Evolutionary conservation across 2,329 filamentous ascomycete genomes (phyloP).

Genomic region (Cercospora nicotianae): DNA sequence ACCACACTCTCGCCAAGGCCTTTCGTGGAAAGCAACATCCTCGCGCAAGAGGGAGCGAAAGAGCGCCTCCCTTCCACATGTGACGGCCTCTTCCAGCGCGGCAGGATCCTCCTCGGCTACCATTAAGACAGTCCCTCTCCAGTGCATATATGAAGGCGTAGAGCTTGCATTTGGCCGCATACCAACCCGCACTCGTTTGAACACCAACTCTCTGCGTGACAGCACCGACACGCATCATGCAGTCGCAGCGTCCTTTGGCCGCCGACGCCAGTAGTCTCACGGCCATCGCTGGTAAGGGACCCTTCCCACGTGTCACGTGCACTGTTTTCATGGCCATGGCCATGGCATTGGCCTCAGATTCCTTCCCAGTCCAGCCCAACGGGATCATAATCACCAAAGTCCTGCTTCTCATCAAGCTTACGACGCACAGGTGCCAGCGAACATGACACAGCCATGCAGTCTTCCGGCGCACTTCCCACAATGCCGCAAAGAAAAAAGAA

Average conservation of each 20-base stretch:
- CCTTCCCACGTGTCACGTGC: constrained; percentile 1
- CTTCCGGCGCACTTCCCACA: constrained; percentile 5
- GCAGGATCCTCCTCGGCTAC: not conserved
- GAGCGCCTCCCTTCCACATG: not conserved
- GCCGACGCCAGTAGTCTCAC: constrained; percentile 17
- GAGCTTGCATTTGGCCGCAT: not conserved
- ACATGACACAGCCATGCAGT: constrained; percentile 8
- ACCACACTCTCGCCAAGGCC: not conserved
- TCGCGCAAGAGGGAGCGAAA: not conserved
- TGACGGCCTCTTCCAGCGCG: not conserved
- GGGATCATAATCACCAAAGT: not conserved
- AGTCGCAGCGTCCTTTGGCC: constrained; percentile 19
- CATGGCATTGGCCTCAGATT: not conserved
- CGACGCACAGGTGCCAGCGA: constrained; percentile 13
- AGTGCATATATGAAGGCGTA: not conserved
- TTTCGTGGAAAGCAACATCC: not conserved
- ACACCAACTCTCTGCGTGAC: not conserved
- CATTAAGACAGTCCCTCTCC: not conserved
- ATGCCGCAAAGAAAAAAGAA: constrained; percentile 26
- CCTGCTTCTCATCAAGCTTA: constrained; percentile 14
- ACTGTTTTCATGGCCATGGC: not conserved
- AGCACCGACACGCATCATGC: constrained; percentile 14
- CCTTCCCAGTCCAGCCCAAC: not conserved
- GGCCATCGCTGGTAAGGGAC: constrained; percentile 21
- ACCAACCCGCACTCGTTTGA: not conserved